phyloP scores from a whole-genome alignment of 495 filamentous ascomycete species.

The Xanthoparmelia taractica region DNA sequence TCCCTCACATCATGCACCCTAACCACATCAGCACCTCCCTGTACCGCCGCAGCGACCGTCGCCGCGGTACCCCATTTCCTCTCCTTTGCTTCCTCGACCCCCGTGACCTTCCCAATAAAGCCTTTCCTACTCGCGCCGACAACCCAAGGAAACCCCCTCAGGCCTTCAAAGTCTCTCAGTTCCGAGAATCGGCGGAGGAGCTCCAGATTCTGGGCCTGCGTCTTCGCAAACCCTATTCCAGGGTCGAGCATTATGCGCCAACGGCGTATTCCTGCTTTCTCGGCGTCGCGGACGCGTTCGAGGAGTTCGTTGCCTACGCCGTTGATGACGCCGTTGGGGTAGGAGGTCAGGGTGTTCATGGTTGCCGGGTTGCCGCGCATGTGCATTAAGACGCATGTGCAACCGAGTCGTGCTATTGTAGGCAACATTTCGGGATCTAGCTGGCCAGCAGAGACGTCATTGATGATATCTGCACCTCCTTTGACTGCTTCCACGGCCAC shows the following conservation, averaged over 20 bases:
- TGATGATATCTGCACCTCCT: constrained; percentile 88
- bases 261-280: constrained; percentile 72
- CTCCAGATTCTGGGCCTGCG: constrained; percentile 68
- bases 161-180: constrained; percentile 53
- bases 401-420: constrained; percentile 70
- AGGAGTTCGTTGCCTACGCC: constrained; percentile 64
- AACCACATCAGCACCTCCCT: constrained; percentile 90
- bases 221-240: constrained; percentile 89
- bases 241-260: constrained; percentile 97
- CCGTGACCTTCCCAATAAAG: constrained; percentile 79
- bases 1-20: constrained; percentile 88
- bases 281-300: constrained; percentile 63
- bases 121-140: constrained; percentile 83
- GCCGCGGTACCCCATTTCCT: constrained; percentile 82
- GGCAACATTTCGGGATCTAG: constrained; percentile 77
- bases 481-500: constrained; percentile 75
- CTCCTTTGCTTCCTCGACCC: constrained; percentile 57
- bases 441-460: constrained; percentile 80
- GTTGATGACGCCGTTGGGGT: constrained; percentile 66
- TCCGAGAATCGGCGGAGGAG: constrained; percentile 59
- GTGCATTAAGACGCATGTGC: constrained; percentile 85
- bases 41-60: constrained; percentile 77
- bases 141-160: constrained; percentile 77
- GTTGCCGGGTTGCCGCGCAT: constrained; percentile 84
- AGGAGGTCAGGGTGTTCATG: constrained; percentile 63